These are phyloP conservation scores for Datura wrightii DNA, from an alignment of 257 asterid species.

Conservation along the genomic window DNA sequence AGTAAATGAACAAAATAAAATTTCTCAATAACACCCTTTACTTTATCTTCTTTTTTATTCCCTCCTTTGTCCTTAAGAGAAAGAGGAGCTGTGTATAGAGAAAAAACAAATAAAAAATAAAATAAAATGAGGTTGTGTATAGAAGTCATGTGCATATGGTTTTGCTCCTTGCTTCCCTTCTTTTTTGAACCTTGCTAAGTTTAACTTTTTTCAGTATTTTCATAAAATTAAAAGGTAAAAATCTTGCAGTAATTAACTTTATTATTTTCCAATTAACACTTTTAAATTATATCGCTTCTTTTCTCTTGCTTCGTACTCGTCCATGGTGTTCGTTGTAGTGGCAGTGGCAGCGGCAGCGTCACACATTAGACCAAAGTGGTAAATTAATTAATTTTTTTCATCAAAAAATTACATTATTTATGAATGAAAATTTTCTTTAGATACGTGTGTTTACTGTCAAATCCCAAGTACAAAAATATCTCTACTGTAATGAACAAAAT, in stretches of 20 bases:
- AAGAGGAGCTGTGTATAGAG: too few species aligned
- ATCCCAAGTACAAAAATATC: not conserved
- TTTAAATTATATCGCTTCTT: not conserved
- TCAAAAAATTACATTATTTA: not conserved
- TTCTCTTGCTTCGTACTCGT: not conserved
- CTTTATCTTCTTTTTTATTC: too few species aligned
- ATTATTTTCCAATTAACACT: not conserved
- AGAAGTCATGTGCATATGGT: too few species aligned
- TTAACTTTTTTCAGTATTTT: too few species aligned
- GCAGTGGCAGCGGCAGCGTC: not conserved
- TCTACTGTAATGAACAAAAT: not conserved
- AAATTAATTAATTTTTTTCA: too few species aligned
- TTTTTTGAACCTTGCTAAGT: too few species aligned
- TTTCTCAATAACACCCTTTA: not conserved
- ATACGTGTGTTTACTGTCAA: too few species aligned
- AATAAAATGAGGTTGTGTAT: too few species aligned
- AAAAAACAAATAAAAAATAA: too few species aligned
- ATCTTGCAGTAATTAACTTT: not conserved
- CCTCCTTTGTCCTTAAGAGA: too few species aligned
- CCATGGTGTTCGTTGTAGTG: not conserved
- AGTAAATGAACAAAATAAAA: not conserved
- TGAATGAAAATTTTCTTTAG: too few species aligned
- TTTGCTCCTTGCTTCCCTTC: too few species aligned
- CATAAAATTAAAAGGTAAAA: not conserved
- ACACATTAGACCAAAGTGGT: not conserved